These are phyloP conservation scores for Yueomyces sinensis DNA, from an alignment of 805 yeast genomes.

Conservation along the genomic window DNA sequence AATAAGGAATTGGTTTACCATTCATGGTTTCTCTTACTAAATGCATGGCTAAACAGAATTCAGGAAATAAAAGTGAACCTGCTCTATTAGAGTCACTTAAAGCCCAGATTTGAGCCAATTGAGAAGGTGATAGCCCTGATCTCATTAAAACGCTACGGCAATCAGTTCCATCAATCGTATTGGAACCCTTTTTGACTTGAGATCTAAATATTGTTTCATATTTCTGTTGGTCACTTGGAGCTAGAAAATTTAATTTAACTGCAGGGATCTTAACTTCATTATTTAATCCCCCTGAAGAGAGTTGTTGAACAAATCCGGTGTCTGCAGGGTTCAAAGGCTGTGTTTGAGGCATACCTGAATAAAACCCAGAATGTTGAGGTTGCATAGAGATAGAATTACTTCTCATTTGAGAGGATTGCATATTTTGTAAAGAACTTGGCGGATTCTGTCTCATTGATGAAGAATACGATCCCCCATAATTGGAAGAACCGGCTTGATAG, in stretches of 20 bases:
- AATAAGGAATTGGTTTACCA: constrained; percentile 63
- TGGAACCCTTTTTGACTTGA: constrained; percentile 44
- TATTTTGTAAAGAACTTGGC: too few species aligned
- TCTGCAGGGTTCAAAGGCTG: constrained; percentile 26
- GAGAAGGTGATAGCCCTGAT: constrained; percentile 59
- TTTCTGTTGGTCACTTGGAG: constrained; percentile 69
- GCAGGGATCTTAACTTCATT: constrained; percentile 50
- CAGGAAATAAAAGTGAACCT: constrained; percentile 77
- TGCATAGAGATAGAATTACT: constrained; percentile 4
- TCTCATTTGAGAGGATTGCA: too few species aligned
- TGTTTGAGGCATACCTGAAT: constrained; percentile 18
- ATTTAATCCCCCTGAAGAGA: constrained; percentile 35
- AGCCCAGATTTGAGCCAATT: constrained; percentile 77
- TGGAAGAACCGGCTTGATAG: too few species aligned
- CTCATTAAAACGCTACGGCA: constrained; percentile 67
- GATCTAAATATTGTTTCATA: constrained; percentile 71
- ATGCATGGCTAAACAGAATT: constrained; percentile 79
- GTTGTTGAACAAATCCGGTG: constrained; percentile 29
- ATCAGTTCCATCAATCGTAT: constrained; percentile 44
- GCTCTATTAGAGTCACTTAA: constrained; percentile 72
- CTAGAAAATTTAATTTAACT: constrained; percentile 67
- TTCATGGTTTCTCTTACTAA: constrained; percentile 60
- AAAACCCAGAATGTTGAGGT: constrained; percentile 23
- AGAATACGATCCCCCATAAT: too few species aligned
- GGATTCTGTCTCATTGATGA: too few species aligned